Percentiles rank a stretch among this genome's conserved stretches.
Evolutionary conservation across 1,139 yeast genomes (phyloP).

Genomic region (Protomyces inouyei): DNA sequence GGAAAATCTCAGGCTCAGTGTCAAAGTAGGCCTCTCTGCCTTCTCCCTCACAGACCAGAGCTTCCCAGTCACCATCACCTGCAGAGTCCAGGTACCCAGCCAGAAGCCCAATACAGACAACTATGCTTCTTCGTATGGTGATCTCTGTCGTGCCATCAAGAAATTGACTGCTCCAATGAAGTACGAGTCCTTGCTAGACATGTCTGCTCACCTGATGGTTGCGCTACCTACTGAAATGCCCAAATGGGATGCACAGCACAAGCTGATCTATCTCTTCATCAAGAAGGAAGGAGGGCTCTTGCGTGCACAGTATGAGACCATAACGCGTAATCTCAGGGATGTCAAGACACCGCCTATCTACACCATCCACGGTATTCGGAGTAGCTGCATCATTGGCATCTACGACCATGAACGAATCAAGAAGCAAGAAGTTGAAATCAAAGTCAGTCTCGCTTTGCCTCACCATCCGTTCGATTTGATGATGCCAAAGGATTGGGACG

Average conservation of each 20-base stretch:
- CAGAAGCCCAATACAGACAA: background rate
- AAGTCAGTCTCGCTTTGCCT: background rate
- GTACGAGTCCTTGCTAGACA: background rate
- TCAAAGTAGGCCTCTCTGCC: conserved; percentile 17
- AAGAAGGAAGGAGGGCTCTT: conserved; percentile 17
- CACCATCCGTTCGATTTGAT: background rate
- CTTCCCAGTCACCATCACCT: conserved; percentile 1
- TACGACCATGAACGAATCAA: conserved; percentile 12
- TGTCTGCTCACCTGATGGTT: background rate
- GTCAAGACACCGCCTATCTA: background rate
- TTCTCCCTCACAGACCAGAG: conserved; percentile 4
- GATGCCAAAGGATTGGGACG: background rate
- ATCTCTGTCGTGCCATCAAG: conserved; percentile 6
- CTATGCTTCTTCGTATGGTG: conserved; percentile 15
- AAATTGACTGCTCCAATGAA: background rate
- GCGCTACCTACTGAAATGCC: background rate
- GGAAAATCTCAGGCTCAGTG: background rate
- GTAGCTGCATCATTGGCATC: conserved; percentile 16
- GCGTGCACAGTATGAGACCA: background rate
- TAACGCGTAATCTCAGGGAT: background rate
- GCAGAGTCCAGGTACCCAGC: conserved; percentile 1
- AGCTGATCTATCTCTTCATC: background rate
- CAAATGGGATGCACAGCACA: background rate
- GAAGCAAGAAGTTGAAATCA: conserved; percentile 14
- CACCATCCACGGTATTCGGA: conserved; percentile 1